Base-by-base conservation (phyloP, 139 green algal genomes). In the Gonium pectorale region DNA sequence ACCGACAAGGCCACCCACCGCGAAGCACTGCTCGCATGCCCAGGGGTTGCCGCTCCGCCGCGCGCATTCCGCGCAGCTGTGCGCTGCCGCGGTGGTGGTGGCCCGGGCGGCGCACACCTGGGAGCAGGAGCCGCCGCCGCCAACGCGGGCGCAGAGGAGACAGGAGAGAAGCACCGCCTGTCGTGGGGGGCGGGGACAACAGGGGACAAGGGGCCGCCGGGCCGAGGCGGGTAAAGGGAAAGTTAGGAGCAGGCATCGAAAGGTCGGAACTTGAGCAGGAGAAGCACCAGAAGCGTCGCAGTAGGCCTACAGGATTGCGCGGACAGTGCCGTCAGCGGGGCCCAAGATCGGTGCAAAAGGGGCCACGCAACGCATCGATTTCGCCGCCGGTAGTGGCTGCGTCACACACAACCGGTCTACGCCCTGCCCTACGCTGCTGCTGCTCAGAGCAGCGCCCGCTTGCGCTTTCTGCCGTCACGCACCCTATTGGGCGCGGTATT, bases 21-120 rank as follows among this genome's bases (percentile, higher is more conserved):
- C 31, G 22, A 66, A 64, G 44, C 73, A 81, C 19, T 41, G 3
- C 6, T 38, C 46, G 73, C 73, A 81, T 54, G 33, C 73, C 54
- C 54, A 81, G 37, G 33, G 38, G 52, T 81, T 69, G 54, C 37
- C 54, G 4, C 54, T 38, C 7, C 37, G 54, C 49, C 13, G 44
- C 31, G 11, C 21, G 70, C 70, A 79, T 8, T 64, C 31, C 11
- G 15, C 46, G 46, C 70, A 79, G 5, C 6, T 9, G 9, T 8
- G 11, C 70, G 66, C 66, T n/a, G 46, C n/a, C 31, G 46, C 24
- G 38, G 37, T 33, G 31, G 44, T 33, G 22, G 46, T 29, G 46
- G 70, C 64, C 31, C 66, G 64, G 70, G 70, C 33, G 4, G 70
- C 70, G 31, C 70, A 79, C 38, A 79, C 44, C 8, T 29, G 31